phyloP scores from a whole-genome alignment of 2,329 filamentous ascomycete genomes.

The Penicillium sp. region DNA sequence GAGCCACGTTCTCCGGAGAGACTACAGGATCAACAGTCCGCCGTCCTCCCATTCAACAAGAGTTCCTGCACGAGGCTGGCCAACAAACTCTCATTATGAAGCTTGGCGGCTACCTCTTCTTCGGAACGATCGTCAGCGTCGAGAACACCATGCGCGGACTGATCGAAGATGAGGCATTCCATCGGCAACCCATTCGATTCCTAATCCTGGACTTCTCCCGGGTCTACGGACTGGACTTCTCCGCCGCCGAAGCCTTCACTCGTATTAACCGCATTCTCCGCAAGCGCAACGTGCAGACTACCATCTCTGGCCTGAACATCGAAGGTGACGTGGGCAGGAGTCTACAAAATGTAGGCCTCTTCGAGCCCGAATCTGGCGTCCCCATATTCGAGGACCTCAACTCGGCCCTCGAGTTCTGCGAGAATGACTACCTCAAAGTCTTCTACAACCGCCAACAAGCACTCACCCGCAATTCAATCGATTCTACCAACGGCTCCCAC shows the following conservation, averaged over 20 bases:
- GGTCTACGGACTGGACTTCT: constrained; percentile 92
- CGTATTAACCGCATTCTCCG: constrained; percentile 80
- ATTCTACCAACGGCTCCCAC: neutral
- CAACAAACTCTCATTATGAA: constrained; percentile 88
- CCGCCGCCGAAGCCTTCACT: constrained; percentile 89
- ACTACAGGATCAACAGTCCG: constrained; percentile 89
- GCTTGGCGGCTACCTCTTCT: constrained; percentile 92
- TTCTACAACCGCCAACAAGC: constrained; percentile 66
- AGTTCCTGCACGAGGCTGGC: constrained; percentile 79
- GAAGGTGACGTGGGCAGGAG: constrained; percentile 71
- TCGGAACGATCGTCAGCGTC: constrained; percentile 93
- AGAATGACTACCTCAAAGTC: constrained; percentile 84
- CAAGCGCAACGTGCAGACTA: constrained; percentile 71
- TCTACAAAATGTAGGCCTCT: constrained; percentile 78
- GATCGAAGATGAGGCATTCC: constrained; percentile 77
- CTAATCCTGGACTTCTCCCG: constrained; percentile 83
- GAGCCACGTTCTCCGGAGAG: constrained; percentile 83
- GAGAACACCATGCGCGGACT: constrained; percentile 80
- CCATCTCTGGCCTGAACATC: constrained; percentile 76
- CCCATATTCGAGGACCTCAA: constrained; percentile 85
- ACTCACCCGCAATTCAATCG: constrained; percentile 20
- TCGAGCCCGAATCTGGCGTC: constrained; percentile 67
- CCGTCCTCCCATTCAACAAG: constrained; percentile 80
- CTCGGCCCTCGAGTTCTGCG: constrained; percentile 86
- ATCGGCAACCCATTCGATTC: constrained; percentile 74